Evolutionary conservation across 331 rosid species (phyloP), one percentile per base, ranked within the genome.

Genomic region (Telfairia occidentalis): DNA sequence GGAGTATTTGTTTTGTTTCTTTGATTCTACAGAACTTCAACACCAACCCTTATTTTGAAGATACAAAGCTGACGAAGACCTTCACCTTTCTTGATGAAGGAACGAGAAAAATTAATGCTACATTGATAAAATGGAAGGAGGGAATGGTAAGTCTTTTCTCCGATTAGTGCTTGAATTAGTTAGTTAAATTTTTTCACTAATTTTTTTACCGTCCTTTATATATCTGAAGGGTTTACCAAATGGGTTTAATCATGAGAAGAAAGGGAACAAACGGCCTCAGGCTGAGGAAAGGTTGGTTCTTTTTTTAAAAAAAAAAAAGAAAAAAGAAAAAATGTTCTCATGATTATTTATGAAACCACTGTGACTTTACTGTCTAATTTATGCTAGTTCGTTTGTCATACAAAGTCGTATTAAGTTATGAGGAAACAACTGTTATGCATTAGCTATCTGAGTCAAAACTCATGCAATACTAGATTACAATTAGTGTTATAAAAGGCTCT

Each of bases 121-220:
- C 98, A 13, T 85, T 96, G 52, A 94, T 94, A 40, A 88, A 85
- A 79, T 94, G 98, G 98, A 94, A 87, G 78, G 97, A 94, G 80
- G 98, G 96, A 74, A 90, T 78, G 90, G 97, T 90, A 78, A 82
- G 81, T 35, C 29, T 74, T 75, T 23, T 66, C 9, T 53, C 21
- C 35, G 54, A 30, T 43, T 57, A 30, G 7, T 60, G 5, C 19
- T 49, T 10, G 34, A 37, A 55, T 66, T 28, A 57, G 1, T 37
- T 57, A 29, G 26, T 61, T 24, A 42, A 9, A 26, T 71, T 54
- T 66, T 73, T 9, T 42, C 61, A 28, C 3, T 67, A 24, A 30
- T 13, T 30, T 55, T 55, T 71, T 76, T 29, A 46, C 58, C 49
- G 30, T 49, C 52, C 78, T 67, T 30, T 43, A 72, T 8, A 37